phyloP scores from a whole-genome alignment of 2,329 filamentous ascomycete species.

The Ophiostoma sp. region DNA sequence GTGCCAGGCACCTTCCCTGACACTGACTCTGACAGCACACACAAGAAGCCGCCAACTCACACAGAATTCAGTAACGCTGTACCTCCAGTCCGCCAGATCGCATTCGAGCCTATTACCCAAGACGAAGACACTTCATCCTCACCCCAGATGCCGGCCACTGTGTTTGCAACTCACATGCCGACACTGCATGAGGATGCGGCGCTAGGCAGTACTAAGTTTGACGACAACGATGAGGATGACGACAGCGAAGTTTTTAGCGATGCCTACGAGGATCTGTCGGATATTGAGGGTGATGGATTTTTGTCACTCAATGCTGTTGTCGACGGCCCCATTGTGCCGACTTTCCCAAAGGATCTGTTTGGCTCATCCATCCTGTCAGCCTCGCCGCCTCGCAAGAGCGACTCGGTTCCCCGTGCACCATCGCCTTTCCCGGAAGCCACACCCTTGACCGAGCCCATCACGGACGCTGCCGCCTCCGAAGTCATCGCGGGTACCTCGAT shows the following conservation, averaged over 20 bases:
- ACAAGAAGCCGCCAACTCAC: conserved; percentile 14
- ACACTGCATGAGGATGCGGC: conserved; percentile 35
- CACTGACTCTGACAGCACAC: conserved; percentile 30
- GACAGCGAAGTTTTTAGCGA: conserved; percentile 62
- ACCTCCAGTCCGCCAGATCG: conserved; percentile 20
- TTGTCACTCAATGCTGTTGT: conserved; percentile 68
- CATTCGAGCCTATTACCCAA: conserved; percentile 30
- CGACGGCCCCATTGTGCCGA: conserved; percentile 47
- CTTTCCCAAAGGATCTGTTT: conserved; percentile 22
- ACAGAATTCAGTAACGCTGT: neutral
- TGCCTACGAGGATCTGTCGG: conserved; percentile 66
- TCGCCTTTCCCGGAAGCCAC: neutral
- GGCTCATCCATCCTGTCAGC: neutral
- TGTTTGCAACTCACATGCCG: conserved; percentile 29
- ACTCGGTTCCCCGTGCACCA: neutral
- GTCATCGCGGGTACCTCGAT: neutral
- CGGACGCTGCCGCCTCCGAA: neutral
- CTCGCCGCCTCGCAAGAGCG: neutral
- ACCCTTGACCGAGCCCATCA: neutral
- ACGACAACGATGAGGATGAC: conserved; percentile 18
- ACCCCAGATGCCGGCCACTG: conserved; percentile 28
- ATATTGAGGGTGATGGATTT: conserved; percentile 62
- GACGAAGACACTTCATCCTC: conserved; percentile 24
- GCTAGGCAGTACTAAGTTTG: conserved; percentile 20
- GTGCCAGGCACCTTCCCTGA: conserved; percentile 58